phyloP scores from a whole-genome alignment of 257 asterid genomes.

The Hygrophila difformis region DNA sequence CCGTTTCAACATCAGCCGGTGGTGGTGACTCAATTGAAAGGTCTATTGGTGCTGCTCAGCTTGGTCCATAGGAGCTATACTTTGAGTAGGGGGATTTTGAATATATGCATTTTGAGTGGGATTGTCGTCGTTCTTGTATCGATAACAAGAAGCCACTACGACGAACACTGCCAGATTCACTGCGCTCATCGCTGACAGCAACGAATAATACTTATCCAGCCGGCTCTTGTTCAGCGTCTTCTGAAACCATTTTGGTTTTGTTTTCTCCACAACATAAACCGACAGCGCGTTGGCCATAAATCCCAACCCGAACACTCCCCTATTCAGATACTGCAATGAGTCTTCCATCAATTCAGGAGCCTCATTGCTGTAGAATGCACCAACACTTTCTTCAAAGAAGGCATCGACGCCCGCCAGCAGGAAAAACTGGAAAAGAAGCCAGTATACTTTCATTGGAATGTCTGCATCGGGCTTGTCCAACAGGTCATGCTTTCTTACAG shows the following conservation, averaged over 20 bases:
- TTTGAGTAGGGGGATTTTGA: too few relatives aligned
- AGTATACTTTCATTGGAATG: conserved; percentile 21
- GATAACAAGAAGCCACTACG: conserved; percentile 19
- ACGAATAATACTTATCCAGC: conserved; percentile 50
- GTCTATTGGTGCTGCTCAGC: too few relatives aligned
- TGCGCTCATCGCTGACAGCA: conserved; percentile 32
- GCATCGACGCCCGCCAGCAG: conserved; percentile 37
- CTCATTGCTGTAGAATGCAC: conserved; percentile 17
- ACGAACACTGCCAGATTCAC: conserved; percentile 25
- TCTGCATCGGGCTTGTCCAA: conserved; percentile 12
- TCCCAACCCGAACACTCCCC: conserved; percentile 40
- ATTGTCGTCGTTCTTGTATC: conserved; percentile 16
- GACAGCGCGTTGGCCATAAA: conserved; percentile 27
- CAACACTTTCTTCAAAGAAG: conserved; percentile 21
- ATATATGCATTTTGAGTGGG: too few relatives aligned
- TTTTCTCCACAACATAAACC: conserved; percentile 27
- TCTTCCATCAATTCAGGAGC: conserved; percentile 18
- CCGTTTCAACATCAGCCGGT: too few relatives aligned
- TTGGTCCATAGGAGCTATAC: too few relatives aligned
- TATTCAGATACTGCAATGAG: conserved; percentile 16
- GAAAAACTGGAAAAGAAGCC: conserved; percentile 37
- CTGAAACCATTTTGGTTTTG: conserved; percentile 36
- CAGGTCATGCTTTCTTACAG: conserved; percentile 15
- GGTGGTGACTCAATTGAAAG: too few relatives aligned
- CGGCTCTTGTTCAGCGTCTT: conserved; percentile 46